phyloP scores from a whole-genome alignment of 2,329 filamentous ascomycete species.

The Phaeophleospora eucalypticola region DNA sequence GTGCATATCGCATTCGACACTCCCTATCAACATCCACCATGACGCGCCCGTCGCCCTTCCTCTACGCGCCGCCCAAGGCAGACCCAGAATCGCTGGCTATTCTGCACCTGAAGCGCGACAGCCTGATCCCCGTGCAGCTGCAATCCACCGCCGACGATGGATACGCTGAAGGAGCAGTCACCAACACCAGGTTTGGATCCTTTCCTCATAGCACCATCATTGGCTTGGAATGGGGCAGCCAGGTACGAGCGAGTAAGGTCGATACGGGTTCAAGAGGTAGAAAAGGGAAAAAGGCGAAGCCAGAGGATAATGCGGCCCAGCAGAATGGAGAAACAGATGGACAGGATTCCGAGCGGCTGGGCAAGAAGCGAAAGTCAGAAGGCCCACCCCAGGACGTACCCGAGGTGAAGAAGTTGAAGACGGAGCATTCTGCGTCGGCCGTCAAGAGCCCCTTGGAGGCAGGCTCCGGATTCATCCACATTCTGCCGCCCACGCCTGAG shows the following conservation, averaged over 20 bases:
- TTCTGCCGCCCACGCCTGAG: slow-evolving; percentile 75
- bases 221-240: slow-evolving; percentile 80
- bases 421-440: slow-evolving; percentile 24
- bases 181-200: slow-evolving; percentile 92
- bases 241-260: slow-evolving; percentile 82
- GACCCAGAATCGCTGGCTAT: slow-evolving; percentile 68
- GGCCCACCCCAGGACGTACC: slow-evolving; percentile 26
- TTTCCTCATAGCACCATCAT: slow-evolving; percentile 54
- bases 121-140: slow-evolving; percentile 68
- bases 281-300: slow-evolving; percentile 53
- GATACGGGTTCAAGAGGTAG: slow-evolving; percentile 86
- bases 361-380: slow-evolving; percentile 44
- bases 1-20: too few relatives aligned
- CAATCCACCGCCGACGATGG: slow-evolving; percentile 37
- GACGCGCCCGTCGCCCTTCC: slow-evolving; percentile 63
- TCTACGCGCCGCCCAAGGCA: slow-evolving; percentile 64
- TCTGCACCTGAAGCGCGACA: slow-evolving; percentile 83
- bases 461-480: slow-evolving; percentile 67
- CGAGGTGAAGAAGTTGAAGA: slow-evolving; percentile 33
- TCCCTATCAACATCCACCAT: too few relatives aligned
- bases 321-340: neutral
- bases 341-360: neutral
- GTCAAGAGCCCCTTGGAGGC: slow-evolving; percentile 53
- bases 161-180: slow-evolving; percentile 46
- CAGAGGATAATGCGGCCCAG: neutral